Base-by-base conservation (phyloP, 1,284 basidiomycete genomes). In the Pisolithus thermaeus region DNA sequence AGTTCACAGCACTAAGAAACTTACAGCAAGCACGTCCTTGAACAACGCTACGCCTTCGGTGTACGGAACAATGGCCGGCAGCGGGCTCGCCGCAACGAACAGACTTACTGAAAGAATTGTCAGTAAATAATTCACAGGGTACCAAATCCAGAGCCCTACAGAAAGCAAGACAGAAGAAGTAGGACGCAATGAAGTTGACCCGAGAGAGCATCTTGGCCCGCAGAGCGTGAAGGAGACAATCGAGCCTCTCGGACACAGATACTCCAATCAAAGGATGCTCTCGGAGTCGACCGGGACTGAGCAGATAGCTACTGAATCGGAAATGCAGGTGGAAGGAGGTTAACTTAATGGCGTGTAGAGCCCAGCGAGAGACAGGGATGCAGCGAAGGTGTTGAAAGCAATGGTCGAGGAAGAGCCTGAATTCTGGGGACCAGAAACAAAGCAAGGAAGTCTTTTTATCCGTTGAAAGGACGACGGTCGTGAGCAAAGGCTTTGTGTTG, bases 21-120 rank as follows among this genome's bases (percentile, higher is more conserved):
- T 40, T 36, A 55, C 54, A 7, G 52, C 52, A 43, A 55, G 22
- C 9, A 54, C 47, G 22, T 55, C 54, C 47, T 23, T 22, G 35
- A 50, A 54, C 25, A 55, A 45, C 36, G 20, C 20, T 9, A 54
- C 8, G 30, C 52, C 54, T 18, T 43, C 46, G 20, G 30, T 37
- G 39, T 44, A 52, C 16, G 52, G 53, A 8, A 54, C 32, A 12
- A 39, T n/a, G 44, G 54, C 38, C 1, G 53, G 53, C n/a, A 54
- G 11, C n/a, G 53, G 35, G 20, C 32, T 40, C 41, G 49, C 52
- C 27, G 27, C 16, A 7, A 35, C 47, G 44, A 54, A 37, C 16
- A 54, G 27, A 18, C 25, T 43, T 32, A 47, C 52, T 55, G 5
- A 18, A 41, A 35, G 28, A 9, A 4, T 32, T n/a, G n/a, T 23